A percentile compares a stretch with the other conserved stretches of the same genome.
Conservation (phyloP, 768 basidiomycete species). For the Leccinum olivaceopallidum region DNA sequence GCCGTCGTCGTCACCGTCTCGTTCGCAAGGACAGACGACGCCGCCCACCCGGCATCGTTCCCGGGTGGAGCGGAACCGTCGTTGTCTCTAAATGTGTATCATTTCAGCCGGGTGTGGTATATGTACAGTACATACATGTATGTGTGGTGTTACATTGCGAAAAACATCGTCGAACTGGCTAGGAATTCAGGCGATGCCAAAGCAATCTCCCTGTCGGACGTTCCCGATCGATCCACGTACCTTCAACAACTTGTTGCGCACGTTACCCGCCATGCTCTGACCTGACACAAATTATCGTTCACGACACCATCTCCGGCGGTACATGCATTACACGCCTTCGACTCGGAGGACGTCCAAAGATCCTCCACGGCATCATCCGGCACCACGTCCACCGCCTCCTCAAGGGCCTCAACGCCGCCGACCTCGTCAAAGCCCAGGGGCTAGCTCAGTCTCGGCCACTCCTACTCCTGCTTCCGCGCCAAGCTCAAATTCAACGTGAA, state of each 20-base stretch:
- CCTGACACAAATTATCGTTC: too few relatives aligned
- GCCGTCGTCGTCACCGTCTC: slow-evolving; percentile 9
- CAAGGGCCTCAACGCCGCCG: slow-evolving; percentile 83
- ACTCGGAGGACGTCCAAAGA: slow-evolving; percentile 63
- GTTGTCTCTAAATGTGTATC: background rate
- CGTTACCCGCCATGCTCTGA: slow-evolving; percentile 48
- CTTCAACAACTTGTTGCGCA: slow-evolving; percentile 42
- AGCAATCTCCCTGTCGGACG: background rate
- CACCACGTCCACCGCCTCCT: slow-evolving; percentile 88
- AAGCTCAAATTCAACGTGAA: slow-evolving; percentile 97
- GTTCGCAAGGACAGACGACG: slow-evolving; percentile 11
- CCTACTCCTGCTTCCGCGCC: slow-evolving; percentile 78
- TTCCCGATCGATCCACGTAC: too few relatives aligned
- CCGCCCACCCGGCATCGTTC: slow-evolving; percentile 15
- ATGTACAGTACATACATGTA: background rate
- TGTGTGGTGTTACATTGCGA: too few relatives aligned
- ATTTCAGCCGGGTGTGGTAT: background rate
- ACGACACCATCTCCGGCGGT: slow-evolving; percentile 63
- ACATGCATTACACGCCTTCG: slow-evolving; percentile 68
- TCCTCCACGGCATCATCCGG: slow-evolving; percentile 85
- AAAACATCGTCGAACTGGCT: too few relatives aligned
- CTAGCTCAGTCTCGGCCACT: slow-evolving; percentile 97
- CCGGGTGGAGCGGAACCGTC: slow-evolving; percentile 11
- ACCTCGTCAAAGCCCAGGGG: slow-evolving; percentile 72
- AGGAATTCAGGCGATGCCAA: too few relatives aligned